These are phyloP conservation scores for Rubroshorea leprosula DNA, from an alignment of 345 rosid species.

Conservation along the genomic window DNA sequence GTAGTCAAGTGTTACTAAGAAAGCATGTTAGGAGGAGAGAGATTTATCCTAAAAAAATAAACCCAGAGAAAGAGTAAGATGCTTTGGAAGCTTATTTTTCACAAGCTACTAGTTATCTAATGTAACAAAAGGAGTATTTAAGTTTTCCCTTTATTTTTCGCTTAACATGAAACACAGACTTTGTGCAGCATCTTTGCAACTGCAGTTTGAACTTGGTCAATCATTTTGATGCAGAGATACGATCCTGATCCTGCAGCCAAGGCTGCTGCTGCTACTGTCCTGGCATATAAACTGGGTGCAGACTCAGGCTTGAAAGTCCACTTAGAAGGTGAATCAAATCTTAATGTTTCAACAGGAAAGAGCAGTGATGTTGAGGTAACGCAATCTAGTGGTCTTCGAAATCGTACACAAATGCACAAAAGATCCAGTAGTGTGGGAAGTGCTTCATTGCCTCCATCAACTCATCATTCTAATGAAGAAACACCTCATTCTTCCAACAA, in stretches of 20 bases:
- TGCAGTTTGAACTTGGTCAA: slow-evolving; percentile 1
- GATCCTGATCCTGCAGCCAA: slow-evolving; percentile 98
- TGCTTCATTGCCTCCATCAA: slow-evolving; percentile 28
- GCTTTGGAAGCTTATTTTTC: neutral
- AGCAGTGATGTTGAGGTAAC: slow-evolving; percentile 57
- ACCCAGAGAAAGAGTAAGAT: neutral
- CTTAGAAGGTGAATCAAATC: slow-evolving; percentile 60
- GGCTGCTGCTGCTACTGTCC: slow-evolving; percentile 95
- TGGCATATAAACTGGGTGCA: slow-evolving; percentile 92
- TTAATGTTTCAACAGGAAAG: slow-evolving; percentile 41
- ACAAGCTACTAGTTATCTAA: neutral
- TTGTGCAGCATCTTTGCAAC: slow-evolving; percentile 6
- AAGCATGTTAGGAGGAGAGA: neutral
- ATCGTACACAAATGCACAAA: slow-evolving; percentile 49
- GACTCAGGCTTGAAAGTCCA: slow-evolving; percentile 84
- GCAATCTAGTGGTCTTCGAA: slow-evolving; percentile 68
- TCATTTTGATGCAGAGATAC: slow-evolving; percentile 57
- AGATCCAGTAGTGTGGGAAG: slow-evolving; percentile 50
- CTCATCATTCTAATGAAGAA: slow-evolving; percentile 42
- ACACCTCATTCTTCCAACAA: slow-evolving; percentile 29
- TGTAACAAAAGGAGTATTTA: no score
- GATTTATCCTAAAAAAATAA: neutral
- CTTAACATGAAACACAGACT: no score
- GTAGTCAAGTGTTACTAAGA: neutral
- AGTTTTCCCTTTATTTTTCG: no score